phyloP scores from a whole-genome alignment of 2,329 filamentous ascomycete genomes.

The Stemphylium lycopersici region DNA sequence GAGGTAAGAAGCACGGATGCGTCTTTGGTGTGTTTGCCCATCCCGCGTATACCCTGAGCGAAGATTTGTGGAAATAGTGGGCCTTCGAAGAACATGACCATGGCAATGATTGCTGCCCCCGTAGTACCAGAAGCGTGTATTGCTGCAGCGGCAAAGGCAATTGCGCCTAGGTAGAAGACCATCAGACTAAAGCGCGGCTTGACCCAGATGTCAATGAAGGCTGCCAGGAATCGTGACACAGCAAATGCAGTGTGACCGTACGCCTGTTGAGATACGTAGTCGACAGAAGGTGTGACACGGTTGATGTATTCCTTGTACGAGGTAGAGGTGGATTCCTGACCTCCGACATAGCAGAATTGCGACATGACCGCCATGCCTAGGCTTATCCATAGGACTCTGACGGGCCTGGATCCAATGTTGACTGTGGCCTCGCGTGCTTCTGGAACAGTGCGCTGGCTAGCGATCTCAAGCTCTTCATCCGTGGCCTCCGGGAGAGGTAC shows the following conservation, averaged over 20 bases:
- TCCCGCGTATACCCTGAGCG: slow-evolving; percentile 63
- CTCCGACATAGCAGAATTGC: slow-evolving; percentile 67
- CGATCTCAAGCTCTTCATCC: slow-evolving; percentile 63
- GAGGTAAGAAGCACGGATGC: slow-evolving; percentile 61
- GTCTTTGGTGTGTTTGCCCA: slow-evolving; percentile 64
- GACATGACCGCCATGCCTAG: slow-evolving; percentile 61
- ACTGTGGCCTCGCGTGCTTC: slow-evolving; percentile 51
- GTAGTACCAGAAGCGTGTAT: slow-evolving; percentile 53
- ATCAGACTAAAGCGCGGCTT: slow-evolving; percentile 65
- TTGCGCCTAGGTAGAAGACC: slow-evolving; percentile 59
- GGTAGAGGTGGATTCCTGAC: slow-evolving; percentile 62
- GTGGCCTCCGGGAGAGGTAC: slow-evolving; percentile 67
- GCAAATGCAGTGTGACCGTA: slow-evolving; percentile 65
- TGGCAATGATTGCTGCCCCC: slow-evolving; percentile 56
- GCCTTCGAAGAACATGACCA: slow-evolving; percentile 66
- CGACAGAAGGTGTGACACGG: slow-evolving; percentile 47
- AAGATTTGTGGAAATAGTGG: slow-evolving; percentile 66
- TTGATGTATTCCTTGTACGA: slow-evolving; percentile 55
- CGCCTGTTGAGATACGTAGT: slow-evolving; percentile 54
- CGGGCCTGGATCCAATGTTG: slow-evolving; percentile 43
- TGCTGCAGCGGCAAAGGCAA: slow-evolving; percentile 59
- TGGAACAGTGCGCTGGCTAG: slow-evolving; percentile 53
- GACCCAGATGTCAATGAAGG: slow-evolving; percentile 59
- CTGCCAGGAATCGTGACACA: slow-evolving; percentile 62
- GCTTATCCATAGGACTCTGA: slow-evolving; percentile 63